phyloP scores from a whole-genome alignment of 257 asterid species.

The Avicennia marina region DNA sequence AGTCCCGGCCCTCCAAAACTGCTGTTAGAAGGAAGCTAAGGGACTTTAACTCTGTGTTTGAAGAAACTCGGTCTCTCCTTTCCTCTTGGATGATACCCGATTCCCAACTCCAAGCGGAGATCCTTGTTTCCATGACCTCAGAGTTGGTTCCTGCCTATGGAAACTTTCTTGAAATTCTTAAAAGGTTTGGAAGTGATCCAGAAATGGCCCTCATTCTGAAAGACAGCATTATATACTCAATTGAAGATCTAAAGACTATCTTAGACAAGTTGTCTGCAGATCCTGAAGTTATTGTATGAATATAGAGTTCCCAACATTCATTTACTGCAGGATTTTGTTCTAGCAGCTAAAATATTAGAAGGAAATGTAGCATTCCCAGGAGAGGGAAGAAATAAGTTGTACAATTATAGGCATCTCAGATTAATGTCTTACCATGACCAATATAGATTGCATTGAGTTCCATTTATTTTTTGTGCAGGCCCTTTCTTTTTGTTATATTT shows the following conservation, averaged over 20 bases:
- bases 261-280: constrained; percentile 19
- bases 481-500: no score
- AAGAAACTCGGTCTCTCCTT: constrained; percentile 1
- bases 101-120: constrained; percentile 20
- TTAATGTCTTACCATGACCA: no score
- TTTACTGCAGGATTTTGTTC: no score
- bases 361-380: no score
- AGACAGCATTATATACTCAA: constrained; percentile 28
- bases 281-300: no score
- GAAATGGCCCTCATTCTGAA: constrained; percentile 9
- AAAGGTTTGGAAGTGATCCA: constrained; percentile 8
- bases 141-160: constrained; percentile 26
- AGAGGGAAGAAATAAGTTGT: no score
- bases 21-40: constrained; percentile 20
- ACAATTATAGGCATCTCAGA: no score
- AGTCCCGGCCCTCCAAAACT: constrained; percentile 17
- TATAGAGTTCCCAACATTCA: no score
- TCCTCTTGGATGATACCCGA: constrained; percentile 31
- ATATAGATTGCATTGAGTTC: no score
- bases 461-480: no score
- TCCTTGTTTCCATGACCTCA: constrained; percentile 13
- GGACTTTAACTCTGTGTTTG: constrained; percentile 25
- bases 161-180: constrained; percentile 29
- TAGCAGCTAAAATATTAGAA: no score
- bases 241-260: constrained; percentile 24